Base-by-base conservation (phyloP, 495 filamentous ascomycete genomes). In the Podospora bellae-mahoneyi region DNA sequence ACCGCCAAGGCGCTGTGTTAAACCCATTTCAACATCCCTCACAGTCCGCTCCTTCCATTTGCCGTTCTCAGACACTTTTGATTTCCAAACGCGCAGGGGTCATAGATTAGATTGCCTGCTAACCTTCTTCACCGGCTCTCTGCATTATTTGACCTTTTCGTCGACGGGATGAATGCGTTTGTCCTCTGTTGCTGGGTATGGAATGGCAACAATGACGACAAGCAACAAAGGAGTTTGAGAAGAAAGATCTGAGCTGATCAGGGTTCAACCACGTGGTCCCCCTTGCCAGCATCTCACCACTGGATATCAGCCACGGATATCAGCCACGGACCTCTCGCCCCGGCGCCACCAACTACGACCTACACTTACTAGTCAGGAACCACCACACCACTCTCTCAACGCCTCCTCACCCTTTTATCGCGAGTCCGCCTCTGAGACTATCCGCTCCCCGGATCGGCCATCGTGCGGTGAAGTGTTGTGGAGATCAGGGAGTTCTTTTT, bases 71-170 rank as follows among this genome's bases (percentile, higher is more conserved):
- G 61, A 63, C 61, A 63, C 23, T 44, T 44, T 44, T 63, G 30
- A 63, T 63, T 63, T 63, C 61, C 61, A 63, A 63, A 63, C 32
- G n/a, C 34, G 61, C 61, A 63, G 61, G 61, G 61, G 34, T 63
- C 34, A 63, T 48, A 63, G 61, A 63, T 63, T 63, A 32, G 27
- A n/a, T 63, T 23, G 59, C 59, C 19, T 26, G 59, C 9, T 48
- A 10, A 6, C 9, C 7, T 16, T 48, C 39, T 48, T 48, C 39
- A 58, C 55, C 19, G 55, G 61, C 61, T 63, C 30, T 39, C 30
- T 63, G 61, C 30, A 63, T 63, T 32, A 39, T 63, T 48, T 48
- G 10, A 19, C 34, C 39, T 48, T 48, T 48, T 48, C 9, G 39
- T 16, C 13, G 7, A 10, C 9, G 6, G 2, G 15, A 48, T 16